Evolutionary conservation across 2,329 filamentous ascomycete species (phyloP).

Genomic region (Aspergillus pseudotamarii): DNA sequence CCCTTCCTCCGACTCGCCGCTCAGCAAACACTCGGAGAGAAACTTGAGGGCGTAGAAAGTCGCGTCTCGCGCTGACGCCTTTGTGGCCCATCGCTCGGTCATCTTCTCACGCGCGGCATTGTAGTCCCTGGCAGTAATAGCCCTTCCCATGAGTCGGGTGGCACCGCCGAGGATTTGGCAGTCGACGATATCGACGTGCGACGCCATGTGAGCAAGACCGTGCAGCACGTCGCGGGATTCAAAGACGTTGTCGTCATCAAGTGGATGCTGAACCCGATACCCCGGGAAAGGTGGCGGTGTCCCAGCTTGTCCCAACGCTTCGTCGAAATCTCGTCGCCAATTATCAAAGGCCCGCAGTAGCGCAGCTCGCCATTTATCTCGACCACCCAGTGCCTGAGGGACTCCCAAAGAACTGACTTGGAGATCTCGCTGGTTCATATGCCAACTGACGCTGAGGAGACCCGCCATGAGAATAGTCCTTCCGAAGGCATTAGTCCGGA

Average conservation of each 20-base stretch:
- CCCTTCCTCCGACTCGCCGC: constrained; percentile 45
- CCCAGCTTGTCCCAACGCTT: constrained; percentile 64
- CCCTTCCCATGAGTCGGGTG: constrained; percentile 78
- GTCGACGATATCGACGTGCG: constrained; percentile 96
- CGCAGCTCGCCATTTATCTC: constrained; percentile 87
- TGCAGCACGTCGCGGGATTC: constrained; percentile 88
- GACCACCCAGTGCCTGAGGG: constrained; percentile 75
- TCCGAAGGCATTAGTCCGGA: constrained; percentile 91
- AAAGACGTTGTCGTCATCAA: constrained; percentile 72
- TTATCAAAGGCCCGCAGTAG: constrained; percentile 87
- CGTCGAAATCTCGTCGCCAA: constrained; percentile 92
- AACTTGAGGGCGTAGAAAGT: constrained; percentile 92
- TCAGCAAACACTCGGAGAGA: constrained; percentile 73
- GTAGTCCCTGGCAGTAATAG: constrained; percentile 81
- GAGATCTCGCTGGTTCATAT: constrained; percentile 94
- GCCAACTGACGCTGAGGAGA: constrained; percentile 90
- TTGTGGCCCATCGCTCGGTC: constrained; percentile 86
- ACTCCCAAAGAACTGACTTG: constrained; percentile 88
- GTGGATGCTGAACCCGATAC: constrained; percentile 33
- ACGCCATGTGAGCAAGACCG: constrained; percentile 94
- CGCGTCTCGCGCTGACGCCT: constrained; percentile 83
- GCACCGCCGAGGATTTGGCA: constrained; percentile 94
- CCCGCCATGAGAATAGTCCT: constrained; percentile 93
- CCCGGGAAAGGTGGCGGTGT: constrained; percentile 26
- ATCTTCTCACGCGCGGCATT: constrained; percentile 78